Percentiles rank a stretch among this genome's conserved stretches.
Evolutionary conservation across 2,329 filamentous ascomycete species (phyloP).

Genomic region (Chaetomium strumarium): DNA sequence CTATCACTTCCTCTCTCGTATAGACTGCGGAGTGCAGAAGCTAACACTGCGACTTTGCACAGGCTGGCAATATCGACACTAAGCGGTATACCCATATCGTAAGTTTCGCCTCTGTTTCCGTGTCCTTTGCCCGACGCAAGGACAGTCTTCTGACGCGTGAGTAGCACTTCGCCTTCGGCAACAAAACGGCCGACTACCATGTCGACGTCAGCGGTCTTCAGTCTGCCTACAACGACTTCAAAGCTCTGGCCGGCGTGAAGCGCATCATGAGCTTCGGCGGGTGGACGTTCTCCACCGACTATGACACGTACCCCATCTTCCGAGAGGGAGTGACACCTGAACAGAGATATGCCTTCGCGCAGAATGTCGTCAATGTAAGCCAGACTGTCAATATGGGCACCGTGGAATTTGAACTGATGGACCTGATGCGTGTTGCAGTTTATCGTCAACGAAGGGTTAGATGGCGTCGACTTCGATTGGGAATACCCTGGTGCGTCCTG

Average conservation of each 20-base stretch:
- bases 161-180: slow-evolving; percentile 27
- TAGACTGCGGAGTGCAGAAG: no score
- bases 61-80: no score
- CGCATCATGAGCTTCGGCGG: slow-evolving; percentile 19
- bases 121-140: no score
- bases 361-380: slow-evolving; percentile 28
- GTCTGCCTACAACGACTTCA: slow-evolving; percentile 12
- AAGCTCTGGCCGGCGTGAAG: slow-evolving; percentile 16
- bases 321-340: not conserved
- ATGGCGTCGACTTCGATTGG: not conserved
- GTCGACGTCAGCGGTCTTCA: slow-evolving; percentile 6
- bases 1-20: no score
- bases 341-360: slow-evolving; percentile 24
- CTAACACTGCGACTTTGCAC: no score
- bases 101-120: no score
- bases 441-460: not conserved
- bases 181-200: slow-evolving; percentile 14
- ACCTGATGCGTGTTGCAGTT: no score
- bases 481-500: not conserved
- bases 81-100: slow-evolving; percentile 20
- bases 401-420: no score
- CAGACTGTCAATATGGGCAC: no score
- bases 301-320: slow-evolving; percentile 10
- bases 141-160: no score
- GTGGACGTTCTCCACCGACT: slow-evolving; percentile 14